Conservation (phyloP, 495 filamentous ascomycete genomes). For the Staphylotrichum longicolle region DNA sequence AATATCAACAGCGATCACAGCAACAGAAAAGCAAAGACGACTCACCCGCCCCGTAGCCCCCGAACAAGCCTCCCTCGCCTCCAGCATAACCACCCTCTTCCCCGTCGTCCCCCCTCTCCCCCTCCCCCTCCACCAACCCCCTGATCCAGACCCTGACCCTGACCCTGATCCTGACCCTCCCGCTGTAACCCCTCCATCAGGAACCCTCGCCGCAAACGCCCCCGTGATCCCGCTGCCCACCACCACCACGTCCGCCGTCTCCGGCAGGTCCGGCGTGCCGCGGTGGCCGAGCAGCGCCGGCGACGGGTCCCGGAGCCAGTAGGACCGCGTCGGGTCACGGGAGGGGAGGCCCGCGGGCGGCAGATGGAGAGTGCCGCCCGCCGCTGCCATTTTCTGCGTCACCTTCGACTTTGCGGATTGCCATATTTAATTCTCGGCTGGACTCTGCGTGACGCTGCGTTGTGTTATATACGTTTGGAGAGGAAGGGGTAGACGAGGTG, state of each 20-base stretch:
- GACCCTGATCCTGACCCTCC: neutral
- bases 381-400: neutral
- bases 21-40: slow-evolving; percentile 9
- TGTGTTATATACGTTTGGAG: neutral
- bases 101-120: slow-evolving; percentile 44
- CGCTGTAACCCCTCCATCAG: slow-evolving; percentile 45
- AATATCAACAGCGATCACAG: no score
- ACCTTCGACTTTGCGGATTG: slow-evolving; percentile 8
- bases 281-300: slow-evolving; percentile 56
- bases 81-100: slow-evolving; percentile 64
- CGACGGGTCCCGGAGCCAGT: slow-evolving; percentile 67
- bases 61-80: slow-evolving; percentile 74
- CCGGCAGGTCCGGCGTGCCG: slow-evolving; percentile 59
- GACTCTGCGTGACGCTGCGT: neutral
- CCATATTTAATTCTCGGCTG: slow-evolving; percentile 1
- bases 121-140: slow-evolving; percentile 56
- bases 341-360: slow-evolving; percentile 50
- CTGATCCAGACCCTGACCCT: neutral
- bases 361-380: neutral
- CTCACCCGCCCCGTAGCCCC: slow-evolving; percentile 74
- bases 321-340: slow-evolving; percentile 60
- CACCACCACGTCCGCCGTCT: slow-evolving; percentile 62
- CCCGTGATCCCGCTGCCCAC: slow-evolving; percentile 75
- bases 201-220: slow-evolving; percentile 59
- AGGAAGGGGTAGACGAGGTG: neutral